A percentile compares a stretch with the other conserved stretches of the same genome.
Evolutionary conservation across 2,329 filamentous ascomycete genomes (phyloP).

Genomic region (Exophiala phaeomuriformis): DNA sequence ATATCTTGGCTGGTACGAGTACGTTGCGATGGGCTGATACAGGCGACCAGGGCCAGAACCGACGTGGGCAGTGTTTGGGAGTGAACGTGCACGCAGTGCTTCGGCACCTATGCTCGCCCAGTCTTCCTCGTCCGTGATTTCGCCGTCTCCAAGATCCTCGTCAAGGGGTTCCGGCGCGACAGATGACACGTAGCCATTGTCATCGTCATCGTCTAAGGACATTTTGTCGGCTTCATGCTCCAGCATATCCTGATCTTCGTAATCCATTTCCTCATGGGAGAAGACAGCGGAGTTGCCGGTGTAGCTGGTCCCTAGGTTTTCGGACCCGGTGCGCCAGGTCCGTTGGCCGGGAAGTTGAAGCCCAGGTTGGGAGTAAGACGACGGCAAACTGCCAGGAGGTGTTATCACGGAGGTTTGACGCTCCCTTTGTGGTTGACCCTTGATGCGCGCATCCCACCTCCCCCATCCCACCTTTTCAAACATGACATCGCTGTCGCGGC

Average conservation of each 20-base stretch:
- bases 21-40: conserved; percentile 35
- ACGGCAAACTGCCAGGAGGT: conserved; percentile 39
- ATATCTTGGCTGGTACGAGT: conserved; percentile 26
- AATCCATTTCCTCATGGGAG: conserved; percentile 60
- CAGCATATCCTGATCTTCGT: conserved; percentile 58
- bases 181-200: conserved; percentile 60
- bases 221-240: conserved; percentile 91
- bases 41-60: conserved; percentile 39
- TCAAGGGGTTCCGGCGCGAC: conserved; percentile 57
- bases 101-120: conserved; percentile 86
- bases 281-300: conserved; percentile 66
- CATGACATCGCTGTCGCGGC: conserved; percentile 49
- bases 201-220: conserved; percentile 67
- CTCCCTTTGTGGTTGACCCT: conserved; percentile 49
- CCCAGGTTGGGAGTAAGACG: conserved; percentile 39
- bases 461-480: conserved; percentile 98
- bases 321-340: conserved; percentile 28
- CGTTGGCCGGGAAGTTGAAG: conserved; percentile 42
- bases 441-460: conserved; percentile 78
- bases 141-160: conserved; percentile 72
- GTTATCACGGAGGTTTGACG: conserved; percentile 27
- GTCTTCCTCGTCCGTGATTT: conserved; percentile 91
- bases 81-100: conserved; percentile 63
- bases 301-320: conserved; percentile 50
- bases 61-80: conserved; percentile 33